Conservation (phyloP, 139 green algal species). For the Chlamydomonas sp. region DNA sequence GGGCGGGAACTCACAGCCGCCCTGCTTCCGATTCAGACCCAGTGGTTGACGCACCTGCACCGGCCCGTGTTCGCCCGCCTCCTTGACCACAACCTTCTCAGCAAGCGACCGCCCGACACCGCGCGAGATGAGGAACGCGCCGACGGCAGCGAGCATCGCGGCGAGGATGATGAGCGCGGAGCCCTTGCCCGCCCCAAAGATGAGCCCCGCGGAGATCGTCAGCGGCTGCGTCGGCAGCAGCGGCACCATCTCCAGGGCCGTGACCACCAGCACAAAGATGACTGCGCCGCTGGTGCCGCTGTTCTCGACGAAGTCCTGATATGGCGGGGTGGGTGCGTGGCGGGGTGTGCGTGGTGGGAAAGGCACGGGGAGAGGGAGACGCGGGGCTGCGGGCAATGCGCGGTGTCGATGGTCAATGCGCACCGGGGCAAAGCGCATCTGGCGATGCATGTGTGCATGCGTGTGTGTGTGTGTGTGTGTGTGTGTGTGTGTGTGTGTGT, state of each 20-base stretch:
- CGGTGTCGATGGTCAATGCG: too few species aligned
- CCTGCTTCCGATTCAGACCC: too few species aligned
- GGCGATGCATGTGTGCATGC: too few species aligned
- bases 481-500: too few species aligned
- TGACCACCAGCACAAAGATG: slow-evolving; percentile 55
- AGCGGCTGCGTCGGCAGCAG: slow-evolving; percentile 80
- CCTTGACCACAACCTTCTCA: slow-evolving; percentile 20
- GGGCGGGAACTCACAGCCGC: too few species aligned
- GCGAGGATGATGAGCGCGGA: slow-evolving; percentile 40
- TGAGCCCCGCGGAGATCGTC: slow-evolving; percentile 60
- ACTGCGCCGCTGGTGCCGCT: slow-evolving; percentile 55
- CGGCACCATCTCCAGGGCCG: slow-evolving; percentile 68
- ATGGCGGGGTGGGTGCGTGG: too few species aligned
- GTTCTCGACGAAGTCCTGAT: slow-evolving; percentile 50
- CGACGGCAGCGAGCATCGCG: slow-evolving; percentile 43
- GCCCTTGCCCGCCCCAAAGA: slow-evolving; percentile 68
- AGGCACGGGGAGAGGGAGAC: too few species aligned
- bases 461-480: too few species aligned
- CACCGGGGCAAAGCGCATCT: too few species aligned
- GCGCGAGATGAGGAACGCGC: slow-evolving; percentile 42
- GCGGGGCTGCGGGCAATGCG: too few species aligned
- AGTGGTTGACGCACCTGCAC: neutral
- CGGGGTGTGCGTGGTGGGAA: too few species aligned
- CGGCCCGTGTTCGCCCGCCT: slow-evolving; percentile 5
- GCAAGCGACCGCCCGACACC: slow-evolving; percentile 46